A percentile compares a stretch with the other conserved stretches of the same genome.
These are phyloP conservation scores for Volvox carteri DNA, from an alignment of 163 green algal genomes.

Conservation along the genomic window DNA sequence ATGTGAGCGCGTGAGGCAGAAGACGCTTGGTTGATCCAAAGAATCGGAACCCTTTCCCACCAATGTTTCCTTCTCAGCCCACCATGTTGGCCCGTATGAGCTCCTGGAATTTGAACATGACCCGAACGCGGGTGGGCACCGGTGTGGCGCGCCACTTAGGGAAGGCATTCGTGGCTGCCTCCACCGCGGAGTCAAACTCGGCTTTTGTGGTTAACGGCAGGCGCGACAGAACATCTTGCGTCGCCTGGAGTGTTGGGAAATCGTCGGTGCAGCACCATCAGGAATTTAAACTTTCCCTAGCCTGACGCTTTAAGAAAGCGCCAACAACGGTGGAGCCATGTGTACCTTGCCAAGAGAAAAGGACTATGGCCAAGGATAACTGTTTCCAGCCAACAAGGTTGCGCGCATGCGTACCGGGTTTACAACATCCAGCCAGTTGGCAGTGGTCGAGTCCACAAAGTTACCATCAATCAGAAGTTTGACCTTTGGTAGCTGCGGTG, in stretches of 20 bases:
- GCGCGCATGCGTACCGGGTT: conserved; percentile 79
- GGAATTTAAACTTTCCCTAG: too few species aligned
- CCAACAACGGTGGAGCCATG: too few species aligned
- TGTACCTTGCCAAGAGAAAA: too few species aligned
- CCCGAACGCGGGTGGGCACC: conserved; percentile 78
- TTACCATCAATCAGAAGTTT: conserved; percentile 89
- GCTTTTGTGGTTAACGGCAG: conserved; percentile 83
- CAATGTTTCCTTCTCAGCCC: too few species aligned
- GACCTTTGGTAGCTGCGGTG: conserved; percentile 68
- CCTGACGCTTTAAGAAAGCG: too few species aligned
- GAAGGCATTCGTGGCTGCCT: conserved; percentile 87
- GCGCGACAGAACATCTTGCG: conserved; percentile 88
- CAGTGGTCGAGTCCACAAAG: conserved; percentile 82
- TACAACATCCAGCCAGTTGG: conserved; percentile 83
- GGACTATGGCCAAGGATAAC: too few species aligned
- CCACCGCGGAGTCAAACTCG: conserved; percentile 93
- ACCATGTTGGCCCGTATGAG: conserved; percentile 93
- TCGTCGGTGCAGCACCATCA: too few species aligned
- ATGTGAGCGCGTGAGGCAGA: too few species aligned
- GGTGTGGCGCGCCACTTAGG: conserved; percentile 85
- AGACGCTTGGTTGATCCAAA: too few species aligned
- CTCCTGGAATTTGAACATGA: conserved; percentile 93
- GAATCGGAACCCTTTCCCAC: too few species aligned
- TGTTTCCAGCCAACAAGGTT: too few species aligned
- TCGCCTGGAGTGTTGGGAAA: conserved; percentile 83